These are phyloP conservation scores for Zoysia japonica DNA, from an alignment of 176 grass and related monocot species.

Conservation along the genomic window DNA sequence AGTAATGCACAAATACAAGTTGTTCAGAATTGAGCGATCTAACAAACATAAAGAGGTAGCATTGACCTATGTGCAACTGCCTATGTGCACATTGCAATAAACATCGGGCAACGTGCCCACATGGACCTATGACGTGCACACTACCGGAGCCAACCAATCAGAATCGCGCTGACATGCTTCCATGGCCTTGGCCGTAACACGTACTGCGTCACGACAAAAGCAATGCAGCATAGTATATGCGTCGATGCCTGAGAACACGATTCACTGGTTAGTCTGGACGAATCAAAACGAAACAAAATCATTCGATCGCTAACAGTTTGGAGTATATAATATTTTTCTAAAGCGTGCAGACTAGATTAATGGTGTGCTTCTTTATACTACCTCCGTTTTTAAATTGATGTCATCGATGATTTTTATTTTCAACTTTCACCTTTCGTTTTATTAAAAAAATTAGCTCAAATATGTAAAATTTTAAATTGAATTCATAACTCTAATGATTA, in stretches of 20 bases:
- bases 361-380: too few relatives aligned
- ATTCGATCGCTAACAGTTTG: too few relatives aligned
- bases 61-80: not conserved
- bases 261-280: not conserved
- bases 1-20: not conserved
- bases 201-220: not conserved
- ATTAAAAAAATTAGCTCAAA: too few relatives aligned
- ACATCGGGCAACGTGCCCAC: not conserved
- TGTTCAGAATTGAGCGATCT: not conserved
- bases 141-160: conserved; percentile 7
- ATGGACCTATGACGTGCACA: conserved; percentile 2
- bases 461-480: too few relatives aligned
- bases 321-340: too few relatives aligned
- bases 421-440: too few relatives aligned
- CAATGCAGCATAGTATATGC: not conserved
- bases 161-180: conserved; percentile 22
- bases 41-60: too few relatives aligned
- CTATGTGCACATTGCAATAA: not conserved
- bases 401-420: too few relatives aligned
- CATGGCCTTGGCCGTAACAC: not conserved
- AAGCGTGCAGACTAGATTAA: too few relatives aligned
- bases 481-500: too few relatives aligned
- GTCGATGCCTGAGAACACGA: too few relatives aligned
- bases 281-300: not conserved
- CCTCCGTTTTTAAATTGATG: too few relatives aligned